phyloP scores from a whole-genome alignment of 345 rosid genomes.

The Dimocarpus longan region DNA sequence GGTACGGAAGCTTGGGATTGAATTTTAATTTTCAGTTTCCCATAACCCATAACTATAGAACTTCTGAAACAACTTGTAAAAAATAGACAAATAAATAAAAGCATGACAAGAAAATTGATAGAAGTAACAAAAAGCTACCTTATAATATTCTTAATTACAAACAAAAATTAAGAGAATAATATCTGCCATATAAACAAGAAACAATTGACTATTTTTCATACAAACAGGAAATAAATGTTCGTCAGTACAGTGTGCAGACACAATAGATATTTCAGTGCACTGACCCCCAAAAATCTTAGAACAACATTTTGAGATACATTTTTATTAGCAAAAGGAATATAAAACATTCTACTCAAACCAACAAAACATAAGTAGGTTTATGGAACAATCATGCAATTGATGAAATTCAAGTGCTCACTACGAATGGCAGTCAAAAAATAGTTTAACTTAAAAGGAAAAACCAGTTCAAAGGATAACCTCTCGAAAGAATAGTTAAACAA shows the following conservation, averaged over 20 bases:
- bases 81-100: too few relatives aligned
- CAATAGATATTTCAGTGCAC: neutral
- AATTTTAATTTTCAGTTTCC: too few relatives aligned
- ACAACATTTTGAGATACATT: too few relatives aligned
- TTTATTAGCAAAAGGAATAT: neutral
- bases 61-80: too few relatives aligned
- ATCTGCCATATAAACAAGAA: neutral
- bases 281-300: neutral
- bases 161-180: neutral
- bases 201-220: neutral
- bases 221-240: neutral
- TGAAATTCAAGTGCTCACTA: neutral
- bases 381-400: slow-evolving; percentile 4
- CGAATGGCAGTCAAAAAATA: neutral
- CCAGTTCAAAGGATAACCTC: slow-evolving; percentile 60
- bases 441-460: slow-evolving; percentile 4
- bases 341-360: neutral
- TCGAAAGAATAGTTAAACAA: slow-evolving; percentile 81
- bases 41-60: too few relatives aligned
- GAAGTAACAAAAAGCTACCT: neutral
- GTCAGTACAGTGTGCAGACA: neutral
- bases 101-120: neutral
- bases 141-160: neutral
- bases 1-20: too few relatives aligned
- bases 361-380: neutral